A percentile compares a stretch with the other conserved stretches of the same genome.
These are phyloP conservation scores for Neonectria neomacrospora DNA, from an alignment of 2,329 filamentous ascomycete species.

Conservation along the genomic window DNA sequence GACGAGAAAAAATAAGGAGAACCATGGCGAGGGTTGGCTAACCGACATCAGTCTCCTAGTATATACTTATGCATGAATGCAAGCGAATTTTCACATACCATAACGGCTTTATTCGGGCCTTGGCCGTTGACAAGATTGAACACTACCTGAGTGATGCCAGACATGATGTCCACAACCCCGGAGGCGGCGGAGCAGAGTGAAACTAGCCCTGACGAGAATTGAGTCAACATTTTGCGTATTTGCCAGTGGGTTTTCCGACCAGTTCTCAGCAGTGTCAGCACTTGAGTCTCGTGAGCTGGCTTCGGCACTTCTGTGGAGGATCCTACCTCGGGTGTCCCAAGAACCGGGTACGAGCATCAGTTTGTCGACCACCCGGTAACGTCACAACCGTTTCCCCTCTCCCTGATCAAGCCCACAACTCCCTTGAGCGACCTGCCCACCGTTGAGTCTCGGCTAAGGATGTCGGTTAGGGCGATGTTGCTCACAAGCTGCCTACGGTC, in stretches of 20 bases:
- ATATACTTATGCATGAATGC: slow-evolving; percentile 21
- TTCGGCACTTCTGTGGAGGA: neutral
- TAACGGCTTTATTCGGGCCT: neutral
- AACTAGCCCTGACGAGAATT: neutral
- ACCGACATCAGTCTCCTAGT: slow-evolving; percentile 7
- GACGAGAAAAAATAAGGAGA: slow-evolving; percentile 2
- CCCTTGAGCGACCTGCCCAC: neutral
- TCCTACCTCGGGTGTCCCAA: neutral
- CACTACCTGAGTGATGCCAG: neutral
- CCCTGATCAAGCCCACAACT: neutral
- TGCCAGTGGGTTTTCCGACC: neutral
- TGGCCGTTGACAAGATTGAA: neutral
- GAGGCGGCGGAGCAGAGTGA: neutral
- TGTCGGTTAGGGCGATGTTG: neutral
- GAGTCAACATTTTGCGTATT: neutral
- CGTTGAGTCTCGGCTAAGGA: neutral
- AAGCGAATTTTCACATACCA: slow-evolving; percentile 1
- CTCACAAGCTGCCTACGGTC: neutral
- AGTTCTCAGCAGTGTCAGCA: neutral
- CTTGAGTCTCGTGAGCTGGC: neutral
- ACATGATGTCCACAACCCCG: neutral
- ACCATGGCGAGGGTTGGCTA: neutral
- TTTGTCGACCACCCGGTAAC: neutral
- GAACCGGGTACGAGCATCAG: neutral
- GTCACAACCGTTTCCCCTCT: neutral